Evolutionary conservation across 495 filamentous ascomycete species (phyloP).

Genomic region (Aspergillus egyptiacus): DNA sequence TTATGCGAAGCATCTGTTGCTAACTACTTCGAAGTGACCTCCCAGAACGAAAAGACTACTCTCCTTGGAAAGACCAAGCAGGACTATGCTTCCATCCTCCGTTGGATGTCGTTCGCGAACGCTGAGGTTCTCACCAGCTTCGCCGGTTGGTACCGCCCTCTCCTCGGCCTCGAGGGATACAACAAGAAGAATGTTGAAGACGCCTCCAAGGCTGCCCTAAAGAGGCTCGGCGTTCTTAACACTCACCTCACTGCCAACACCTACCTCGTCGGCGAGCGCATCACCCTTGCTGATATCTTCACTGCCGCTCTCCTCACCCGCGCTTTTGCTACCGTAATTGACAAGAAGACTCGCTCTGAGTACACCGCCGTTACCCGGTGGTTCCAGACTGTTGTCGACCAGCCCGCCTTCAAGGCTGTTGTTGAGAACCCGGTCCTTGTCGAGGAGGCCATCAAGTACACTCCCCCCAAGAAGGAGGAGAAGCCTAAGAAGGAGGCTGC

Average conservation of each 20-base stretch:
- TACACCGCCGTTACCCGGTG: slow-evolving; percentile 85
- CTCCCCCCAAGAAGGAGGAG: slow-evolving; percentile 83
- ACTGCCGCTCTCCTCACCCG: slow-evolving; percentile 67
- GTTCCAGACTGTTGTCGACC: slow-evolving; percentile 90
- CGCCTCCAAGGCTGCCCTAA: slow-evolving; percentile 55
- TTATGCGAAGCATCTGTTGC: slow-evolving; percentile 11
- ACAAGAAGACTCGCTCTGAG: slow-evolving; percentile 73
- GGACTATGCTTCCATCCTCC: slow-evolving; percentile 96
- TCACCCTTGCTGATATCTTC: slow-evolving; percentile 94
- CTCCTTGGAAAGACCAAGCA: slow-evolving; percentile 99
- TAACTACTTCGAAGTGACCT: slow-evolving; percentile 65
- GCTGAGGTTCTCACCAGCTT: slow-evolving; percentile 69
- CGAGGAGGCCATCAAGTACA: slow-evolving; percentile 81
- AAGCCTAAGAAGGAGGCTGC: slow-evolving; percentile 54
- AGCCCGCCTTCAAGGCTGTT: slow-evolving; percentile 79
- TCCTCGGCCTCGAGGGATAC: slow-evolving; percentile 76
- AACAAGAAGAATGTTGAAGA: slow-evolving; percentile 98
- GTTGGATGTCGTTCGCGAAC: slow-evolving; percentile 94
- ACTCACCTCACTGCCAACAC: slow-evolving; percentile 87
- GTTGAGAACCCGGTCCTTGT: slow-evolving; percentile 67
- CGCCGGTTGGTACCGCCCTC: slow-evolving; percentile 82
- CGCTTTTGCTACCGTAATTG: slow-evolving; percentile 82
- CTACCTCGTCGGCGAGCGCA: slow-evolving; percentile 94
- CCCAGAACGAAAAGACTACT: slow-evolving; percentile 99
- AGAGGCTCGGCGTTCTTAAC: slow-evolving; percentile 67